Percentiles rank a stretch among this genome's conserved stretches.
phyloP scores from a whole-genome alignment of 495 filamentous ascomycete genomes.

The Hypomontagnella submonticulosa region DNA sequence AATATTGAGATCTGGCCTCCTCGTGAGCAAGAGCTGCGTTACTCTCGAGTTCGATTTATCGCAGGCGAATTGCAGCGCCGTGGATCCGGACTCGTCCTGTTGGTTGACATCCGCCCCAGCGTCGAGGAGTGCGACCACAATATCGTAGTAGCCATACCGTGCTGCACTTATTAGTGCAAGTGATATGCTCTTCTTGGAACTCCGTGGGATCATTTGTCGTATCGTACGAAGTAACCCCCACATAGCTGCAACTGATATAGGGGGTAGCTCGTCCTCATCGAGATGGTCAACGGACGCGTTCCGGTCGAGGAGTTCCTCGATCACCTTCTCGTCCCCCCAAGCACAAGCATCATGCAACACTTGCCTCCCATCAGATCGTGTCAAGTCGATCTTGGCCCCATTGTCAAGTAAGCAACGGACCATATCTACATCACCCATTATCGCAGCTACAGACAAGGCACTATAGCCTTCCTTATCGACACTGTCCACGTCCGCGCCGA shows the following conservation, averaged over 20 bases:
- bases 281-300: not conserved
- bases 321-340: conserved; percentile 2
- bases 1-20: conserved; percentile 13
- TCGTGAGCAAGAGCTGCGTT: conserved; percentile 11
- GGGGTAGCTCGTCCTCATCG: conserved; percentile 9
- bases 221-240: conserved; percentile 8
- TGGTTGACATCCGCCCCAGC: conserved; percentile 36
- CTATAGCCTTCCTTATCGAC: not conserved
- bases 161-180: conserved; percentile 6
- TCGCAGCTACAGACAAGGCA: conserved; percentile 5
- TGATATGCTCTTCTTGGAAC: conserved; percentile 17
- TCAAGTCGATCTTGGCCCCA: not conserved
- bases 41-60: conserved; percentile 20
- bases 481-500: not conserved
- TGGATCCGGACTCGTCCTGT: conserved; percentile 24
- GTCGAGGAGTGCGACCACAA: conserved; percentile 21
- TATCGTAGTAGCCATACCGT: conserved; percentile 26
- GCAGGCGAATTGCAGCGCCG: conserved; percentile 25
- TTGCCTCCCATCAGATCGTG: conserved; percentile 3
- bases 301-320: conserved; percentile 16
- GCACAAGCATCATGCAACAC: conserved; percentile 16
- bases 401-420: conserved; percentile 6
- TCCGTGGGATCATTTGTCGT: conserved; percentile 14
- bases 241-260: conserved; percentile 6
- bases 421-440: conserved; percentile 1